Conservation (phyloP, 129 eudicot species). For the Flaveria robusta region DNA sequence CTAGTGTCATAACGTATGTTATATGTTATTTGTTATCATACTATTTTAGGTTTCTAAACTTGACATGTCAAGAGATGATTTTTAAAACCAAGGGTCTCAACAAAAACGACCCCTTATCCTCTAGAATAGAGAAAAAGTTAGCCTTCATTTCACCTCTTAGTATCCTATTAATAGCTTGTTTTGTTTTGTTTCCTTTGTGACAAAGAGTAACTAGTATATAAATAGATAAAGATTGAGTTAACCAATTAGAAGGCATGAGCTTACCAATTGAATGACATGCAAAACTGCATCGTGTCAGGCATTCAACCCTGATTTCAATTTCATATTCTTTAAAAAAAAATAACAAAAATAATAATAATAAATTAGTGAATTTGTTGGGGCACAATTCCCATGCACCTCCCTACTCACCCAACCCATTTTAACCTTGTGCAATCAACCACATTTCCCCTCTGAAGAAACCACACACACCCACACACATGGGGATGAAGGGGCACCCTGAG, state of each 20-base stretch:
- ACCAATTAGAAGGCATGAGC: neutral
- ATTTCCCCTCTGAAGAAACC: neutral
- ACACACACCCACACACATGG: constrained; percentile 2
- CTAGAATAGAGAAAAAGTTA: too few relatives aligned
- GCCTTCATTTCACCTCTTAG: too few relatives aligned
- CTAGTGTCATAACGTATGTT: too few relatives aligned
- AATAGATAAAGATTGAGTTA: too few relatives aligned
- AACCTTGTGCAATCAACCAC: constrained; percentile 43
- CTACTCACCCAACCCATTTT: constrained; percentile 5
- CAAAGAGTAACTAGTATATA: too few relatives aligned
- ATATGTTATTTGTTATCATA: too few relatives aligned
- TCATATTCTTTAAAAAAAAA: neutral
- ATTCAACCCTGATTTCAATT: constrained; percentile 17
- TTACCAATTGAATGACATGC: constrained; percentile 41
- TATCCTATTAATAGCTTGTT: too few relatives aligned
- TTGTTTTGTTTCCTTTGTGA: too few relatives aligned
- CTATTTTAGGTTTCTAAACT: too few relatives aligned
- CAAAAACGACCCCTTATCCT: too few relatives aligned
- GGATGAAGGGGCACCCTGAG: constrained; percentile 33
- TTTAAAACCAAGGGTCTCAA: too few relatives aligned
- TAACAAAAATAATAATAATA: neutral
- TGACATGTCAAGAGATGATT: too few relatives aligned
- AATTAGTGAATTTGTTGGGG: constrained; percentile 31
- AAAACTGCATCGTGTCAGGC: constrained; percentile 19
- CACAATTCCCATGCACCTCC: constrained; percentile 55